Evolutionary conservation across 1,284 basidiomycete species (phyloP).

Genomic region (Schizopora paradoxa): DNA sequence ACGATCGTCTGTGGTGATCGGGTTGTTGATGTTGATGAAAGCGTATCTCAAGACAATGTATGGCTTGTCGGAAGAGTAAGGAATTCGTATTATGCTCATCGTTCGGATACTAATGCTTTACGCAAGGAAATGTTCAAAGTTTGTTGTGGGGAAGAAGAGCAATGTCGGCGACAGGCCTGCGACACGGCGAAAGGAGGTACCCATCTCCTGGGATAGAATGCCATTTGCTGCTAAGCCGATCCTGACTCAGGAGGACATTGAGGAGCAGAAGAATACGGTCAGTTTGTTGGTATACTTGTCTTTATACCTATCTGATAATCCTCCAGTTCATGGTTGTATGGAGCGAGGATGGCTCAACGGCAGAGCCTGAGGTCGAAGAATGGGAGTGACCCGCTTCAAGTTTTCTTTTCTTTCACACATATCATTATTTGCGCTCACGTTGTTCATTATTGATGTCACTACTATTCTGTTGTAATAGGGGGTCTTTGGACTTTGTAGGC

Average conservation of each 20-base stretch:
- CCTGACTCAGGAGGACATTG: conserved; percentile 52
- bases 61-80: conserved; percentile 82
- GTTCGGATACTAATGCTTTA: conserved; percentile 2
- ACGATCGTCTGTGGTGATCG: conserved; percentile 68
- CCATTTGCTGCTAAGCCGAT: conserved; percentile 58
- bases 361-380: conserved; percentile 55
- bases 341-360: conserved; percentile 74
- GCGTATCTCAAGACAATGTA: conserved; percentile 78
- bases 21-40: conserved; percentile 80
- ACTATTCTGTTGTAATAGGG: no score
- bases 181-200: conserved; percentile 51
- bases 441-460: no score
- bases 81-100: conserved; percentile 15
- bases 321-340: conserved; percentile 70
- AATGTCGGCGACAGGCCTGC: conserved; percentile 79
- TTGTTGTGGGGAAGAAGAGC: conserved; percentile 80
- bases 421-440: conserved; percentile 9
- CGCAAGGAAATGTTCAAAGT: conserved; percentile 89
- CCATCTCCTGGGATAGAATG: conserved; percentile 67
- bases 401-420: conserved; percentile 21
- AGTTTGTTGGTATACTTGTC: conserved; percentile 21
- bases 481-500: no score
- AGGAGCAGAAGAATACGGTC: conserved; percentile 54
- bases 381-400: conserved; percentile 15
- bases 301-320: conserved; percentile 6